phyloP scores from a whole-genome alignment of 2,329 filamentous ascomycete species.

The Colletotrichum simmondsii region DNA sequence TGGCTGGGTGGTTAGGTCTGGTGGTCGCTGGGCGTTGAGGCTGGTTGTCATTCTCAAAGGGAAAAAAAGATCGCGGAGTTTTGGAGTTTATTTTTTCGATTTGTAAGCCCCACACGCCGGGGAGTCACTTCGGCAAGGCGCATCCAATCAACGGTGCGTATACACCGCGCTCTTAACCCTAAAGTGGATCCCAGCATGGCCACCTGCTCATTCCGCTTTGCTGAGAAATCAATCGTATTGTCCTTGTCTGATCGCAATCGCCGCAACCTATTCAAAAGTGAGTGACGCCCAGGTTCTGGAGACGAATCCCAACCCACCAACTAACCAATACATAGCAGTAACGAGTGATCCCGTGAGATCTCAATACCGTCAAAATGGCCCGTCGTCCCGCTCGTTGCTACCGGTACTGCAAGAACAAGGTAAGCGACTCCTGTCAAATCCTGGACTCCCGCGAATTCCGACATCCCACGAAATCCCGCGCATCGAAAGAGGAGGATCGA shows the following conservation, averaged over 20 bases:
- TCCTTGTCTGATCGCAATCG: conserved; percentile 40
- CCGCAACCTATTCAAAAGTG: conserved; percentile 27
- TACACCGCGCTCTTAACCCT: conserved; percentile 1
- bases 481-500: conserved; percentile 11
- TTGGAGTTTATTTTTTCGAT: conserved; percentile 15
- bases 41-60: conserved; percentile 21
- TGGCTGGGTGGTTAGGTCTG: conserved; percentile 4
- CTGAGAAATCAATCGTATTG: conserved; percentile 65
- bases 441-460: conserved; percentile 13
- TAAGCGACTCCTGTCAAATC: conserved; percentile 56
- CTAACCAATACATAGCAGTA: conserved; percentile 47
- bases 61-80: background rate
- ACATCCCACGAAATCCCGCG: conserved; percentile 23
- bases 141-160: background rate
- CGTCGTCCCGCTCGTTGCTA: conserved; percentile 99
- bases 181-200: conserved; percentile 9
- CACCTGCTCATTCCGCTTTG: conserved; percentile 43
- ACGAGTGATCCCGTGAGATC: conserved; percentile 44
- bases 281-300: conserved; percentile 28
- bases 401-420: conserved; percentile 99
- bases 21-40: conserved; percentile 30
- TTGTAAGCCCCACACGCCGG: background rate
- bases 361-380: conserved; percentile 88
- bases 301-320: conserved; percentile 44
- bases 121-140: background rate